These are phyloP conservation scores for Pleurotus ostreatus DNA, from an alignment of 768 basidiomycete genomes.

Conservation along the genomic window DNA sequence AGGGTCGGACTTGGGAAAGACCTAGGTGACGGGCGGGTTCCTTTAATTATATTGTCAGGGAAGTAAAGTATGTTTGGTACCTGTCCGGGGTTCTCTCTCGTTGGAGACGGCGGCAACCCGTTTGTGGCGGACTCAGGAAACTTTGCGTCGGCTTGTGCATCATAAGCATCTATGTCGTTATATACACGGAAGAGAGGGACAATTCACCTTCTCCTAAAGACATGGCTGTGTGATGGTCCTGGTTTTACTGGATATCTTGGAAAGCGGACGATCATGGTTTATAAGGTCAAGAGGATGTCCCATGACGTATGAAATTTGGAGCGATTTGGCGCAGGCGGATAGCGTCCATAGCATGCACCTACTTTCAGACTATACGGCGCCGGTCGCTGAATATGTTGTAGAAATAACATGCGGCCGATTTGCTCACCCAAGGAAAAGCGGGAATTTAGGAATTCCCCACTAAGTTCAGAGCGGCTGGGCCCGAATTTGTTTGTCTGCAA, in stretches of 20 bases:
- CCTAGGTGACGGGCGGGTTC: constrained; percentile 22
- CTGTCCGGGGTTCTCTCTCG: constrained; percentile 42
- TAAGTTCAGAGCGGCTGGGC: too few relatives aligned
- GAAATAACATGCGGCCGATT: too few relatives aligned
- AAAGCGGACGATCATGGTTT: background rate
- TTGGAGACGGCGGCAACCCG: constrained; percentile 40
- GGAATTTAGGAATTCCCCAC: too few relatives aligned
- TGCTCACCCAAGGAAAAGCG: too few relatives aligned
- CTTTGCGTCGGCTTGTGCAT: constrained; percentile 27
- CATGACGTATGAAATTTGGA: background rate
- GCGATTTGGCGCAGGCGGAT: background rate
- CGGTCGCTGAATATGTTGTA: too few relatives aligned
- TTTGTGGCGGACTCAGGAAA: constrained; percentile 29
- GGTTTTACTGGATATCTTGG: background rate
- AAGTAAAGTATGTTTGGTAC: constrained; percentile 18
- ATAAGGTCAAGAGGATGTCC: background rate
- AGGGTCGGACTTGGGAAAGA: constrained; percentile 44
- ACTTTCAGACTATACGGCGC: too few relatives aligned
- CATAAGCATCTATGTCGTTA: background rate
- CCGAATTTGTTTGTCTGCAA: too few relatives aligned
- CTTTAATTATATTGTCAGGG: background rate
- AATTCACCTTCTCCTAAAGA: background rate
- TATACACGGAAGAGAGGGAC: too few relatives aligned
- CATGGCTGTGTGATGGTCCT: background rate
- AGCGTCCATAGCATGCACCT: too few relatives aligned